Conservation (phyloP, 2,329 filamentous ascomycete species). For the Stenocarpella maydis region DNA sequence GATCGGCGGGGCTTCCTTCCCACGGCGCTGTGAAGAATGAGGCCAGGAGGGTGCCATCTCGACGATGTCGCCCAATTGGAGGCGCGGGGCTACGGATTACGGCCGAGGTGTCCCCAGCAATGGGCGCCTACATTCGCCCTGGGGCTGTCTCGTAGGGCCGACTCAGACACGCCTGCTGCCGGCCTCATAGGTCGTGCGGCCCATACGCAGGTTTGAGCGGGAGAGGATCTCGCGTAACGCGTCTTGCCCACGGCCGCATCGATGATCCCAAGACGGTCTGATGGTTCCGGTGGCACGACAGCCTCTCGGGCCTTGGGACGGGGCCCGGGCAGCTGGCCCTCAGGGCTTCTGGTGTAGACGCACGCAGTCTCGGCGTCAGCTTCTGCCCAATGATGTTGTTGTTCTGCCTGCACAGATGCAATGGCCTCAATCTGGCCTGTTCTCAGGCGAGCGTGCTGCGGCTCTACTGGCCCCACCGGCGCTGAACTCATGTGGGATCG, state of each 20-base stretch:
- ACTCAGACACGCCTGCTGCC: constrained; percentile 2
- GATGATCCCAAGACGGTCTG: neutral
- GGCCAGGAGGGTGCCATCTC: neutral
- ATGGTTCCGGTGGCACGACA: neutral
- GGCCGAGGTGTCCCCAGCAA: constrained; percentile 11
- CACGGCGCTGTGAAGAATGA: neutral
- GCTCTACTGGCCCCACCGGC: constrained; percentile 9
- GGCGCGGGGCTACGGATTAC: constrained; percentile 3
- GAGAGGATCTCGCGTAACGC: neutral
- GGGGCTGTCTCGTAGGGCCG: constrained; percentile 20
- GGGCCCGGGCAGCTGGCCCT: neutral
- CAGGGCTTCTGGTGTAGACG: constrained; percentile 1
- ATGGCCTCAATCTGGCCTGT: constrained; percentile 13
- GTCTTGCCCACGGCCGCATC: constrained; percentile 9
- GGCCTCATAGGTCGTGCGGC: neutral
- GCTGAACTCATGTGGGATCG: neutral
- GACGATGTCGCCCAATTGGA: constrained; percentile 10
- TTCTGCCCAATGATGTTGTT: neutral
- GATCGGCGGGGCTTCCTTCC: neutral
- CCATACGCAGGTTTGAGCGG: neutral
- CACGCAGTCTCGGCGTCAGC: neutral
- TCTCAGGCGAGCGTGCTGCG: constrained; percentile 2
- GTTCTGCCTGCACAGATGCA: neutral
- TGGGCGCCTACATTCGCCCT: neutral
- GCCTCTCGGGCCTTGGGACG: neutral